These are phyloP conservation scores for Trichophyton benhamiae DNA, from an alignment of 2,329 filamentous ascomycete species.

Conservation along the genomic window DNA sequence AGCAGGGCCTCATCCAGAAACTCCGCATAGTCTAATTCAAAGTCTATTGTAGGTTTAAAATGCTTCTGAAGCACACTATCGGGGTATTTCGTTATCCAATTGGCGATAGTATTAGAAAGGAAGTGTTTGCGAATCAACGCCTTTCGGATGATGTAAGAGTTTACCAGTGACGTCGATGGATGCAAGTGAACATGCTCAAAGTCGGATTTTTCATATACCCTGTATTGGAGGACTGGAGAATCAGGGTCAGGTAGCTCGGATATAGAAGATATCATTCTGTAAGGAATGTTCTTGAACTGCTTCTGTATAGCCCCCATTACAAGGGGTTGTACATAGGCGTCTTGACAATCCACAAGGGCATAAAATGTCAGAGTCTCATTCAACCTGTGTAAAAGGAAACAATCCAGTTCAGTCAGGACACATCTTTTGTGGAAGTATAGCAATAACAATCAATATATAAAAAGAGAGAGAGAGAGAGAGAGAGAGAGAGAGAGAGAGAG, in stretches of 20 bases:
- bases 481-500: too few species aligned
- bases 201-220: slow-evolving; percentile 75
- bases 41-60: slow-evolving; percentile 67
- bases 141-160: slow-evolving; percentile 91
- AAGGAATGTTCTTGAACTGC: slow-evolving; percentile 44
- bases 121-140: slow-evolving; percentile 95
- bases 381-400: slow-evolving; percentile 6
- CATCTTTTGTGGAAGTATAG: background rate
- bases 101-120: slow-evolving; percentile 66
- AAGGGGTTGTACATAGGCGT: slow-evolving; percentile 78
- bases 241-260: slow-evolving; percentile 36
- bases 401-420: background rate
- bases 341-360: slow-evolving; percentile 72
- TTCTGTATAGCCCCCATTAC: slow-evolving; percentile 59
- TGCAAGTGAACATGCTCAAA: slow-evolving; percentile 61
- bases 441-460: background rate
- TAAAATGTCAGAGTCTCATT: slow-evolving; percentile 38
- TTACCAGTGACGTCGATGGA: slow-evolving; percentile 54
- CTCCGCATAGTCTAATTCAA: slow-evolving; percentile 93
- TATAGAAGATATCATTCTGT: slow-evolving; percentile 44
- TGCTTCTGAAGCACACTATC: slow-evolving; percentile 54
- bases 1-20: slow-evolving; percentile 88
- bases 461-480: too few species aligned
- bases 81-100: slow-evolving; percentile 78
- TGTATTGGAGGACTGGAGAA: slow-evolving; percentile 59